Percentiles rank a stretch among this genome's conserved stretches.
These are phyloP conservation scores for Mucor ambiguus DNA, from an alignment of 371 early-diverging fungal species.

Conservation along the genomic window DNA sequence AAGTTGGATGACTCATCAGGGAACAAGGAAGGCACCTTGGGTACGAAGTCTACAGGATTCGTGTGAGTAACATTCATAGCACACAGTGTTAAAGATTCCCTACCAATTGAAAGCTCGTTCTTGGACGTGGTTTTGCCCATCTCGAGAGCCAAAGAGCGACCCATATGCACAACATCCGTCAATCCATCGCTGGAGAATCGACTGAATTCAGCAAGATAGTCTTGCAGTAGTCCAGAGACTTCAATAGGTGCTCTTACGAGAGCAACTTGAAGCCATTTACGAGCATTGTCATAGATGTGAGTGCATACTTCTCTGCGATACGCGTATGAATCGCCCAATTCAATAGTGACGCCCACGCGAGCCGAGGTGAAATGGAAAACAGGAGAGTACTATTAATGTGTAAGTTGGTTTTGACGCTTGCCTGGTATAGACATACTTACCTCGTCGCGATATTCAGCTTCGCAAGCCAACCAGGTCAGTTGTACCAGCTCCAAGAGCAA, in stretches of 20 bases:
- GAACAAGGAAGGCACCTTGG: conserved; percentile 46
- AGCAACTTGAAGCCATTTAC: conserved; percentile 70
- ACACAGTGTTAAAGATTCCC: too few relatives aligned
- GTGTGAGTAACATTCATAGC: neutral
- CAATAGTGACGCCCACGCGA: conserved; percentile 67
- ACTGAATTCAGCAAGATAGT: conserved; percentile 65
- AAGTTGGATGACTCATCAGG: conserved; percentile 63
- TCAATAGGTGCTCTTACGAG: conserved; percentile 57
- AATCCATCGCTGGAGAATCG: conserved; percentile 49
- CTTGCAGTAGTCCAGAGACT: conserved; percentile 67
- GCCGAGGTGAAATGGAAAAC: conserved; percentile 71
- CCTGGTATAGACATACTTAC: too few relatives aligned
- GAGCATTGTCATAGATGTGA: conserved; percentile 64
- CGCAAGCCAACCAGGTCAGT: conserved; percentile 79
- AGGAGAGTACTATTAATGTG: conserved; percentile 58
- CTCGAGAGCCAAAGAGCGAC: conserved; percentile 75
- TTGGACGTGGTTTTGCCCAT: conserved; percentile 60
- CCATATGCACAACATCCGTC: conserved; percentile 65
- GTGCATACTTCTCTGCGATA: conserved; percentile 74
- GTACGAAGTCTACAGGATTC: conserved; percentile 31
- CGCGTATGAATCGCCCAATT: conserved; percentile 75
- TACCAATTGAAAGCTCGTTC: conserved; percentile 32
- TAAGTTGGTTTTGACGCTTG: too few relatives aligned
- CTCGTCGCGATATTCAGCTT: conserved; percentile 80
- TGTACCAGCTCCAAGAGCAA: conserved; percentile 77